phyloP scores from a whole-genome alignment of 192 early-diverging fungal species.

The Dispira simplex region DNA sequence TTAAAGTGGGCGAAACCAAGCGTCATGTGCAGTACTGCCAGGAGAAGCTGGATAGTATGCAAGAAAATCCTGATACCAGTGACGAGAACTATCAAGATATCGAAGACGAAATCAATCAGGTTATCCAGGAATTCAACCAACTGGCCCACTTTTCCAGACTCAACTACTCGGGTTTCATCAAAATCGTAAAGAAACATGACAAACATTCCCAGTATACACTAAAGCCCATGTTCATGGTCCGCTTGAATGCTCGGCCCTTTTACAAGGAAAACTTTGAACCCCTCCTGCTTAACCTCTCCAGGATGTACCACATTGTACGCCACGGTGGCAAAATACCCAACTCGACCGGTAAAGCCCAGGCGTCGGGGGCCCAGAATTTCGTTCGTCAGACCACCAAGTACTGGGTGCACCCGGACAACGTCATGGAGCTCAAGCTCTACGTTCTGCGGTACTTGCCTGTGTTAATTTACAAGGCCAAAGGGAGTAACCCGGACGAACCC shows the following conservation, averaged over 20 bases:
- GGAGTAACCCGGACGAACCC: constrained; percentile 39
- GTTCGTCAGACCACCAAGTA: constrained; percentile 81
- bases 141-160: constrained; percentile 57
- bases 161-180: constrained; percentile 72
- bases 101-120: constrained; percentile 48
- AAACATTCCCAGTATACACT: constrained; percentile 78
- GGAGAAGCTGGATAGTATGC: constrained; percentile 34
- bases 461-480: constrained; percentile 69
- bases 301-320: constrained; percentile 59
- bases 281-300: constrained; percentile 70
- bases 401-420: constrained; percentile 93
- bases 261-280: constrained; percentile 75
- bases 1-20: constrained; percentile 60
- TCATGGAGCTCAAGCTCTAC: constrained; percentile 83
- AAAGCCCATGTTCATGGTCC: constrained; percentile 59
- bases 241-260: constrained; percentile 71
- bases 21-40: constrained; percentile 49
- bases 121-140: constrained; percentile 64
- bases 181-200: constrained; percentile 99
- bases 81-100: constrained; percentile 35
- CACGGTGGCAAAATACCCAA: constrained; percentile 43
- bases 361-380: constrained; percentile 41
- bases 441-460: constrained; percentile 86
- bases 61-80: constrained; percentile 14
- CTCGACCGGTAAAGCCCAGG: constrained; percentile 21